Percentiles rank a stretch among this genome's conserved stretches.
Conservation (phyloP, 1,284 basidiomycete species). For the Puccinia polysora region DNA sequence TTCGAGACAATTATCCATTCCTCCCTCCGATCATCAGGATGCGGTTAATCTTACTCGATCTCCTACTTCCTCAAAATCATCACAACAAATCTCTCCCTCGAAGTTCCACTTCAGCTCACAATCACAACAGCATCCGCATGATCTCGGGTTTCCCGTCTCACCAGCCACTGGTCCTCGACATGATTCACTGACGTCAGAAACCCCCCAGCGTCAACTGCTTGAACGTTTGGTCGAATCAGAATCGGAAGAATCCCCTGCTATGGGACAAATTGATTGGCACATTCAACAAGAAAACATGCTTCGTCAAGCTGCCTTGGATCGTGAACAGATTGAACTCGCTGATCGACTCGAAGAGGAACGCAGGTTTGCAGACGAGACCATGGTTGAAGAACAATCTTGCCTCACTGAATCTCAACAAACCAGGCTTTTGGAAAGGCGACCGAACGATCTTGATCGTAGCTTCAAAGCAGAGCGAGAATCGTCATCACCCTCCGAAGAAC, state of each 20-base stretch:
- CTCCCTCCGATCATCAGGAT: no score
- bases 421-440: no score
- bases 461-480: no score
- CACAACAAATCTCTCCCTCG: slow-evolving; percentile 10
- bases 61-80: slow-evolving; percentile 4
- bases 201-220: slow-evolving; percentile 9
- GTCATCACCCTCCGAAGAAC: no score
- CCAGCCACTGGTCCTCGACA: neutral
- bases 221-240: slow-evolving; percentile 18
- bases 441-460: no score
- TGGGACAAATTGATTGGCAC: slow-evolving; percentile 6
- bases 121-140: no score
- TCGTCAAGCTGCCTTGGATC: slow-evolving; percentile 15
- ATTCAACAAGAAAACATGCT: slow-evolving; percentile 11
- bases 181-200: no score
- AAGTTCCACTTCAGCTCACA: neutral
- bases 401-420: no score
- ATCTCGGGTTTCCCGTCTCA: neutral
- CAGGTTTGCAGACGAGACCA: neutral
- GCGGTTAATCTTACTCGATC: no score
- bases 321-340: slow-evolving; percentile 17
- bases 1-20: no score
- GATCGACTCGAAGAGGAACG: slow-evolving; percentile 18
- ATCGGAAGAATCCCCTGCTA: slow-evolving; percentile 3
- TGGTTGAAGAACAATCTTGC: no score